Base-by-base conservation (phyloP, 1,284 basidiomycete genomes). In the Cutaneotrichosporon arboriforme region DNA sequence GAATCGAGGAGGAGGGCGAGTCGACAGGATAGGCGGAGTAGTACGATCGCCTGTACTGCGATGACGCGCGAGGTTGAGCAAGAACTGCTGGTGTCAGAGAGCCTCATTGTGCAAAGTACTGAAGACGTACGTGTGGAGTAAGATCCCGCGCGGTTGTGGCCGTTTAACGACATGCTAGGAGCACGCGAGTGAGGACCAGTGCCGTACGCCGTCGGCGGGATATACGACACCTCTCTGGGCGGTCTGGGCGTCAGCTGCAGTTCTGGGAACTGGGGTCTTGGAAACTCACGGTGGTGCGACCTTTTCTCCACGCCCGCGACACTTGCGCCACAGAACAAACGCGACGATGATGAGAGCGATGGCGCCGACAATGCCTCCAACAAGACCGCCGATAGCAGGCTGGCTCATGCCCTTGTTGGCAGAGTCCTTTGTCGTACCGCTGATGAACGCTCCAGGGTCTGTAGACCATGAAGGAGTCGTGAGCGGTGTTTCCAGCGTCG, bases 351-450 rank as follows among this genome's bases (percentile, higher is more conserved):
- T 18, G 15, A 70, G 34, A 1, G 66, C 54, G 9, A 74, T 7
- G 13, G 58, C 63, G 4, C 67, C 73, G 2, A 68, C 58, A 4
- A 68, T 58, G 17, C 65, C 73, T 22, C 69, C 72, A 2, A 65
- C 71, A 36, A 75, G 72, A 15, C 66, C 73, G 4, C 71, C 73
- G 17, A 74, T 75, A 1, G 65, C 67, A 4, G 67, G 65, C 37
- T 61, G 56, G 23, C 62, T 62, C 23, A 72, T 31, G 1, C 60
- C 58, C 3, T 57, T 52, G 26, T 39, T 55, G n/a, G 38, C 22
- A 14, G 35, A 49, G 8, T 38, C 21, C 15, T 21, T 26, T 15
- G 49, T 45, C 20, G 35, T 52, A 34, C 35, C 17, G 57, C 54
- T 13, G 55, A 52, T 12, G 54, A 36, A 37, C 31, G 49, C 31